phyloP scores from a whole-genome alignment of 2,329 filamentous ascomycete species.

The Shiraia sp. region DNA sequence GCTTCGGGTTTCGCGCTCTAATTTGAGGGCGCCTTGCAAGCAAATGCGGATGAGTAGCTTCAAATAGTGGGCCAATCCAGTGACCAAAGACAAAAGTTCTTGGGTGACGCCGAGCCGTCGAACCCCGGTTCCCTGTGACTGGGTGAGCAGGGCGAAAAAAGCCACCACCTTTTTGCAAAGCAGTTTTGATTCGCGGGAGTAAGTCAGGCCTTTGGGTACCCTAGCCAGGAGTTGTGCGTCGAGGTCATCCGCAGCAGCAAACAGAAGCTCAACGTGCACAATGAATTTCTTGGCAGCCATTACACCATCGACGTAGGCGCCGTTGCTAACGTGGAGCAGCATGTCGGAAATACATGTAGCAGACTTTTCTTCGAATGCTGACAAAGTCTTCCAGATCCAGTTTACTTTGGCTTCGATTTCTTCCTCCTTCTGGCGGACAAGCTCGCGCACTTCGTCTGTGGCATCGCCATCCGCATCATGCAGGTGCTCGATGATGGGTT shows the following conservation, averaged over 20 bases:
- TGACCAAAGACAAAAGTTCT: constrained; percentile 95
- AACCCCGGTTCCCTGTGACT: constrained; percentile 88
- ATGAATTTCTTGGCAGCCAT: constrained; percentile 96
- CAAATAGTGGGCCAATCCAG: constrained; percentile 92
- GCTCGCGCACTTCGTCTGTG: constrained; percentile 69
- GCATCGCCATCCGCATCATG: constrained; percentile 56
- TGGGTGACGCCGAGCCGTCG: constrained; percentile 94
- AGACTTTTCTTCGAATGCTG: constrained; percentile 95
- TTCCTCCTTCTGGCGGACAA: constrained; percentile 84
- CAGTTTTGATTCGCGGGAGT: constrained; percentile 93
- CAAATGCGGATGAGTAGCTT: constrained; percentile 98
- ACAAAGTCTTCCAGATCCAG: constrained; percentile 96
- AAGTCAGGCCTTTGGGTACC: constrained; percentile 82
- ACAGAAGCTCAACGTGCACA: constrained; percentile 90
- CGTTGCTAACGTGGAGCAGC: constrained; percentile 97
- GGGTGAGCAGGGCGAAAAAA: constrained; percentile 93
- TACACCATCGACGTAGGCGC: constrained; percentile 92
- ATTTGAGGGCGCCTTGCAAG: constrained; percentile 85
- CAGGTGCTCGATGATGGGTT: constrained; percentile 43
- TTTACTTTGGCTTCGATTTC: constrained; percentile 97
- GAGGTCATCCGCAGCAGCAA: constrained; percentile 82
- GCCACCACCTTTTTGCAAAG: constrained; percentile 99
- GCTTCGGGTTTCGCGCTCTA: constrained; percentile 80
- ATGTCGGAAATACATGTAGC: constrained; percentile 99
- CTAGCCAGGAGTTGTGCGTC: constrained; percentile 71